Conservation (phyloP, 208 protist genomes). For the Novymonas esmeraldas region DNA sequence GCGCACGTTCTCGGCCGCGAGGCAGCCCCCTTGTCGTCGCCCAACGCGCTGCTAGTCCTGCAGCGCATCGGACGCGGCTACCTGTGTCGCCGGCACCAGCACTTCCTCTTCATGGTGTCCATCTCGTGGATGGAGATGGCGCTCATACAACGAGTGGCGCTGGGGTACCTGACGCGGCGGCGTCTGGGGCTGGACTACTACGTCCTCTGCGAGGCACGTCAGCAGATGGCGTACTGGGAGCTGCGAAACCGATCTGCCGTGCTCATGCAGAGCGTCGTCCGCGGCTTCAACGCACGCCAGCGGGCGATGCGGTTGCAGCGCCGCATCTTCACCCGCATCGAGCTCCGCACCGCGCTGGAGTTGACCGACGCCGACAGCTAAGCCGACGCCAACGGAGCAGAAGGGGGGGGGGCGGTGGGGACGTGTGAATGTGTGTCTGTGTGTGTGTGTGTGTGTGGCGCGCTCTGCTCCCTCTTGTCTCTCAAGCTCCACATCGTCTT, state of each 20-base stretch:
- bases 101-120: conserved; percentile 42
- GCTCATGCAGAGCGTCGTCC: conserved; percentile 46
- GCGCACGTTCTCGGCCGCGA: conserved; percentile 18
- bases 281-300: conserved; percentile 54
- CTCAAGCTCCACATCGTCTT: not conserved
- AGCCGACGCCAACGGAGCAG: not conserved
- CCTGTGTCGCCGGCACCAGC: conserved; percentile 37
- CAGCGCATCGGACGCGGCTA: conserved; percentile 52
- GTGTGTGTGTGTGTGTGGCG: conserved; percentile 7
- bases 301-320: conserved; percentile 43
- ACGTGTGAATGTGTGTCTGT: no score
- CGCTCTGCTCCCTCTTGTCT: no score
- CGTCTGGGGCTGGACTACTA: conserved; percentile 34
- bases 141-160: conserved; percentile 48
- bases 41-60: conserved; percentile 31
- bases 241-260: conserved; percentile 40
- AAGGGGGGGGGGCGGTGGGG: no score
- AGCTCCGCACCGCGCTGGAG: conserved; percentile 48
- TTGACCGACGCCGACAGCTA: conserved; percentile 38
- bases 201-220: conserved; percentile 23
- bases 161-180: conserved; percentile 33
- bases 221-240: conserved; percentile 45
- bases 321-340: conserved; percentile 42
- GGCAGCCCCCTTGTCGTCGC: conserved; percentile 3
- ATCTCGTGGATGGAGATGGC: conserved; percentile 39